Evolutionary conservation across 2,329 filamentous ascomycete species (phyloP).

Genomic region (Aureobasidium mangrovei): DNA sequence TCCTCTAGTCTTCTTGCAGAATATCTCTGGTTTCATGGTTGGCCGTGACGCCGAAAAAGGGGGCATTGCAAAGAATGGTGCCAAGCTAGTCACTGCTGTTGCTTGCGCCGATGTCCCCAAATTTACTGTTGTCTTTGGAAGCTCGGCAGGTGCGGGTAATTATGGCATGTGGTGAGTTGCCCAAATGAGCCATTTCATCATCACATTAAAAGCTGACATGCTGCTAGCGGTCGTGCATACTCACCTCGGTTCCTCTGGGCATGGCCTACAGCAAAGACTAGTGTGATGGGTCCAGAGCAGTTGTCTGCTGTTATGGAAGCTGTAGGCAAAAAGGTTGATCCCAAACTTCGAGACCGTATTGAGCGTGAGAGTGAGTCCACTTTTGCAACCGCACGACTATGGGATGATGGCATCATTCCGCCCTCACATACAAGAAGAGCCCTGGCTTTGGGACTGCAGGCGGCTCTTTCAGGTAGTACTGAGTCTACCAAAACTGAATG

Average conservation of each 20-base stretch:
- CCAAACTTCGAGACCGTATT: constrained; percentile 72
- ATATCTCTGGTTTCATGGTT: constrained; percentile 98
- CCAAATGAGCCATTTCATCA: neutral
- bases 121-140: constrained; percentile 92
- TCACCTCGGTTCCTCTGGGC: constrained; percentile 87
- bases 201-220: neutral
- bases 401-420: constrained; percentile 55
- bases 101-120: constrained; percentile 92
- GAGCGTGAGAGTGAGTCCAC: constrained; percentile 82
- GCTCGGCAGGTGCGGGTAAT: constrained; percentile 87
- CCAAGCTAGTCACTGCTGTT: constrained; percentile 91
- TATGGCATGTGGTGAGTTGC: constrained; percentile 79
- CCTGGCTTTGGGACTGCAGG: constrained; percentile 40
- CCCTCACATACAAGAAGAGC: constrained; percentile 41
- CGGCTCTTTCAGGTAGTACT: constrained; percentile 31
- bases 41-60: constrained; percentile 84
- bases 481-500: constrained; percentile 29
- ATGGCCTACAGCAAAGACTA: constrained; percentile 95
- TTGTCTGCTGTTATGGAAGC: constrained; percentile 89
- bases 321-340: constrained; percentile 75
- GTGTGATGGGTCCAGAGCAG: constrained; percentile 94
- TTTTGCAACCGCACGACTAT: constrained; percentile 80
- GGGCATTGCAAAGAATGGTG: constrained; percentile 95
- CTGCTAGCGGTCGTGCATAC: constrained; percentile 69
- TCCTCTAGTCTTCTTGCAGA: constrained; percentile 87